Base-by-base conservation (phyloP, 2,329 filamentous ascomycete genomes). In the Fragosphaeria purpurea region DNA sequence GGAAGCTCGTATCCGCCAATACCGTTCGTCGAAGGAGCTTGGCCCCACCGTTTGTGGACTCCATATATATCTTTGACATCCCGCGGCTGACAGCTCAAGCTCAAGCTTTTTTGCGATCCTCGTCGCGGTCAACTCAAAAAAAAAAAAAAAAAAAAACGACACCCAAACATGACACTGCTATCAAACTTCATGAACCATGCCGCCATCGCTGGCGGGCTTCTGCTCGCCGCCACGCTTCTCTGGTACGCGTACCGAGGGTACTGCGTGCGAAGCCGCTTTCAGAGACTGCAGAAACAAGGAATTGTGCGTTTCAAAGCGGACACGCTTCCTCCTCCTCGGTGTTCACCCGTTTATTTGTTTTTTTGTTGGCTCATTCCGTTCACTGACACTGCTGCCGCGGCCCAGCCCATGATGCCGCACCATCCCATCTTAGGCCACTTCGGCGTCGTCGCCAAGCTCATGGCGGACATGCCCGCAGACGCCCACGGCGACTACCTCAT, bases 351-450 rank as follows among this genome's bases (percentile, higher is more conserved):
- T 7, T 8, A 6, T 11, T 3, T 41, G 7, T 31, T 9, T 10
- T 22, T 32, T 7, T 30, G 33, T 2, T 48, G n/a, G 7, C n/a
- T 35, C 35, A 2, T 11, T 37, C 11, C 7, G 7, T 13, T 41
- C 7, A 31, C 30, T 40, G 35, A 7, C n/a, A 22, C 22, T 31
- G 22, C 22, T 6, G n/a, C 30, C 35, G 6, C 12, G 13, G 34
- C 1, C 33, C 50, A 57, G 58, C 57, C 58, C 44, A 55, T 59
- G 48, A 55, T 60, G 45, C 39, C 44, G 22, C 58, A 60, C 41
- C 53, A 54, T 40, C 50, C 51, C 12, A 4, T 59, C 10, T 33
- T 57, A 3, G 56, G 58, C 34, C 58, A 60, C 22, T 51, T 60
- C 4, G 44, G 42, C 33, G 42, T 50, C n/a, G 45, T 59, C n/a